phyloP scores from a whole-genome alignment of 495 filamentous ascomycete species.

The Penicillium bovifimosum region DNA sequence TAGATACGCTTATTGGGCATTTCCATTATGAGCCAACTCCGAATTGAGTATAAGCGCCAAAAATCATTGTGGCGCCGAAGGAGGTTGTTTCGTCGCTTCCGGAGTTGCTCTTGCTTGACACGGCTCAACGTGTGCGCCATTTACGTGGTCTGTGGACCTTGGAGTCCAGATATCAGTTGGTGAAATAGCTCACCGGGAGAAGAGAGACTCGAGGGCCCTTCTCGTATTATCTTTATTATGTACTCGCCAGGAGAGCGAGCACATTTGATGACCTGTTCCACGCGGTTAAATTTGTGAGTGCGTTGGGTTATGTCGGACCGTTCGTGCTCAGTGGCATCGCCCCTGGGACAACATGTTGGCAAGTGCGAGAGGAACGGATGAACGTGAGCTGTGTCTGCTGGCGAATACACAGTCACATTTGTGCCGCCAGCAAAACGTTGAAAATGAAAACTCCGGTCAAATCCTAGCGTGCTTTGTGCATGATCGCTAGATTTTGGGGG shows the following conservation, averaged over 20 bases:
- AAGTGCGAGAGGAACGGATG: background rate
- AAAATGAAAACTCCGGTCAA: no score
- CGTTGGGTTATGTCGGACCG: background rate
- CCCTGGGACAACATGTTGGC: background rate
- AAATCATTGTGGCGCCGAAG: constrained; percentile 12
- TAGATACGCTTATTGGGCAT: constrained; percentile 13
- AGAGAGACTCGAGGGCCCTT: background rate
- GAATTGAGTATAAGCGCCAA: constrained; percentile 8
- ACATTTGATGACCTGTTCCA: background rate
- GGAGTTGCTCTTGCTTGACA: constrained; percentile 12
- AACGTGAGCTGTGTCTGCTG: no score
- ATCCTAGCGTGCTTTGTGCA: no score
- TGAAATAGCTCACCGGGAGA: background rate
- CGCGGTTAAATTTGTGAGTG: background rate
- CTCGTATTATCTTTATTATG: background rate
- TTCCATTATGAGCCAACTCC: constrained; percentile 8
- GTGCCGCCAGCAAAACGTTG: no score
- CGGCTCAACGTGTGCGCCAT: background rate
- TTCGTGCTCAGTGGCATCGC: background rate
- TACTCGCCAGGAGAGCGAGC: background rate
- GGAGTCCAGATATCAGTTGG: background rate
- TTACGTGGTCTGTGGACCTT: background rate
- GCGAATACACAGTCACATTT: no score
- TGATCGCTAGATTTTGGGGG: no score
- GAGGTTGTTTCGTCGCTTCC: constrained; percentile 13